Percentiles rank a stretch among this genome's conserved stretches.
Conservation (phyloP, 1,139 yeast genomes). For the Pichia norvegensis region DNA sequence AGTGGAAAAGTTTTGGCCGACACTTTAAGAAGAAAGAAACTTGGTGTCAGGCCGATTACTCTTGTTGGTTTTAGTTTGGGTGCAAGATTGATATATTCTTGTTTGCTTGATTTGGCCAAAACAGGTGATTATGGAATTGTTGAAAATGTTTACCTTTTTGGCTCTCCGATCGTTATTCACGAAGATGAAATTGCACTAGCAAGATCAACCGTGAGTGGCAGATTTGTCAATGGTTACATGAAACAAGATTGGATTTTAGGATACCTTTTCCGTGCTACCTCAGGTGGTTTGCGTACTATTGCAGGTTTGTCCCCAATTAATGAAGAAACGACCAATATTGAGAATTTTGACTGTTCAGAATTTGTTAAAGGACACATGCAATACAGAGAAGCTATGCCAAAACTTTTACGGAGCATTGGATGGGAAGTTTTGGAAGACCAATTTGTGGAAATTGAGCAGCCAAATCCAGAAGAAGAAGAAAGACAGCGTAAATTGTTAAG, state of each 20-base stretch:
- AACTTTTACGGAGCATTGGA: conserved; percentile 55
- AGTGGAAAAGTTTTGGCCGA: conserved; percentile 92
- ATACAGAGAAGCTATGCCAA: conserved; percentile 89
- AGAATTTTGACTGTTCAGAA: conserved; percentile 82
- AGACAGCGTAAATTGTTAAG: conserved; percentile 70
- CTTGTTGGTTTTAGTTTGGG: conserved; percentile 93
- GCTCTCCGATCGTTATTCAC: conserved; percentile 80
- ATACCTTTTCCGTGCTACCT: conserved; percentile 87
- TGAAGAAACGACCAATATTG: conserved; percentile 34
- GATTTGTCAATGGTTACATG: conserved; percentile 84
- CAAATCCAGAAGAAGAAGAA: conserved; percentile 82
- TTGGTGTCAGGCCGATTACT: conserved; percentile 91
- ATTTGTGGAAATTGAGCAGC: conserved; percentile 92
- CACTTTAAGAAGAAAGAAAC: conserved; percentile 73
- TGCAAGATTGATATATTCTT: conserved; percentile 85
- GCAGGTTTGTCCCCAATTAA: conserved; percentile 82
- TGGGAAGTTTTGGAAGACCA: conserved; percentile 86
- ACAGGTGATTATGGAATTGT: conserved; percentile 82
- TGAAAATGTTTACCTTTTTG: conserved; percentile 83
- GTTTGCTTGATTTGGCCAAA: conserved; percentile 78
- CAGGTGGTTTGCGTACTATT: conserved; percentile 85
- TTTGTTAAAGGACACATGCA: conserved; percentile 94
- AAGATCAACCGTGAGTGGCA: conserved; percentile 82
- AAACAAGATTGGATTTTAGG: conserved; percentile 96
- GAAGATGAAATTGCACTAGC: conserved; percentile 73